phyloP scores from a whole-genome alignment of 345 rosid species.

The Draba incana region DNA sequence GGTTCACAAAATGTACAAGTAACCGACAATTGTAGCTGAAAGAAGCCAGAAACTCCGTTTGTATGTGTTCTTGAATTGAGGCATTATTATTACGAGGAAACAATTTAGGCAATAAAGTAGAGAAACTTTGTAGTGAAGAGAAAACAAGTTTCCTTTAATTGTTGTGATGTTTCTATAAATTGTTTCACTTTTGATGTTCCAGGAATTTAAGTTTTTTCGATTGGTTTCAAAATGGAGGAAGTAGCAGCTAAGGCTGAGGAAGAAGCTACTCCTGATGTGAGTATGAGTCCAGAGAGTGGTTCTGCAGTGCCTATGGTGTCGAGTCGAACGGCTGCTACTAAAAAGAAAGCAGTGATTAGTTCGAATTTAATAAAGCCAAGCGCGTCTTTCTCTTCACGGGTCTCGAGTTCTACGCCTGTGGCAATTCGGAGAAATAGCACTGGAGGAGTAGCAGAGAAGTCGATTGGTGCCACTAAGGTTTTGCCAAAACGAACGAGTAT shows the following conservation, averaged over 20 bases:
- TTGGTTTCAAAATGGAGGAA: slow-evolving; percentile 60
- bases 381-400: slow-evolving; percentile 48
- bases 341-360: slow-evolving; percentile 60
- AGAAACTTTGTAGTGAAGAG: not conserved
- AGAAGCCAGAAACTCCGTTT: slow-evolving; percentile 21
- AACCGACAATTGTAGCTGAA: slow-evolving; percentile 38
- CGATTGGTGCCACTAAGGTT: slow-evolving; percentile 41
- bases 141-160: slow-evolving; percentile 1
- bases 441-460: slow-evolving; percentile 75
- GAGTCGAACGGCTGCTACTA: slow-evolving; percentile 50
- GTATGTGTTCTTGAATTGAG: slow-evolving; percentile 23
- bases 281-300: slow-evolving; percentile 44
- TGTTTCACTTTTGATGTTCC: slow-evolving; percentile 26
- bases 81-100: not conserved
- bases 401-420: slow-evolving; percentile 54
- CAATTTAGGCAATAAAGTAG: not conserved
- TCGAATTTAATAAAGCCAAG: slow-evolving; percentile 53
- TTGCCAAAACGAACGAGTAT: slow-evolving; percentile 49
- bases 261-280: slow-evolving; percentile 49
- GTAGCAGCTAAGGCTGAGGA: slow-evolving; percentile 45
- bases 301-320: slow-evolving; percentile 45
- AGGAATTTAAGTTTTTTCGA: slow-evolving; percentile 37
- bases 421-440: slow-evolving; percentile 78
- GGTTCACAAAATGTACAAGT: slow-evolving; percentile 26
- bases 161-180: slow-evolving; percentile 11